A percentile compares a stretch with the other conserved stretches of the same genome.
phyloP scores from a whole-genome alignment of 495 filamentous ascomycete genomes.

The Cladorrhinum samala region DNA sequence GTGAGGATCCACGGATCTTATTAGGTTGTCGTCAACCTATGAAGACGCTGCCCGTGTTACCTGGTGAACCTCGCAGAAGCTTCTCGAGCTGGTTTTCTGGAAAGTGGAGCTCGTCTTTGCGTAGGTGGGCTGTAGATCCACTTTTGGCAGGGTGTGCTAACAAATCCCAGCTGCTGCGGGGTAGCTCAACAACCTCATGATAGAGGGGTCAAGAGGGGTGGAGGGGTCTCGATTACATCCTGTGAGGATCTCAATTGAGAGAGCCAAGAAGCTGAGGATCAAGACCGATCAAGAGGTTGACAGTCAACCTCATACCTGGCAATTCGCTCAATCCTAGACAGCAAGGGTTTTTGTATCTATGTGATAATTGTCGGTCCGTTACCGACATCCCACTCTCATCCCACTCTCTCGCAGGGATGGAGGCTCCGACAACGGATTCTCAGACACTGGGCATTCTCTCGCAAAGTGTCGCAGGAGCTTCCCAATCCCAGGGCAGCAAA shows the following conservation, averaged over 20 bases:
- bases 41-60: neutral
- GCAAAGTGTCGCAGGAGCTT: conserved; percentile 5
- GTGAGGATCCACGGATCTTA: too few relatives aligned
- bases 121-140: neutral
- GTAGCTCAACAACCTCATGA: conserved; percentile 1
- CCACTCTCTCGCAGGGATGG: conserved; percentile 2
- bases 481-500: neutral
- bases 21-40: too few relatives aligned
- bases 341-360: neutral
- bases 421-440: conserved; percentile 19
- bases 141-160: neutral
- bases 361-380: neutral
- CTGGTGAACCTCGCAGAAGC: neutral
- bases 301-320: neutral
- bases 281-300: neutral
- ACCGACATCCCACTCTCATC: conserved; percentile 1
- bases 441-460: neutral
- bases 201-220: conserved; percentile 5
- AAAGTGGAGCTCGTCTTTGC: neutral
- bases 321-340: neutral
- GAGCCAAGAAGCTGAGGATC: neutral
- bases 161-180: conserved; percentile 10
- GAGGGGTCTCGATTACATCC: too few relatives aligned
- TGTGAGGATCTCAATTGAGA: neutral
- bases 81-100: neutral